Evolutionary conservation across 345 rosid genomes (phyloP).

Genomic region (Eucalyptus curtisii): DNA sequence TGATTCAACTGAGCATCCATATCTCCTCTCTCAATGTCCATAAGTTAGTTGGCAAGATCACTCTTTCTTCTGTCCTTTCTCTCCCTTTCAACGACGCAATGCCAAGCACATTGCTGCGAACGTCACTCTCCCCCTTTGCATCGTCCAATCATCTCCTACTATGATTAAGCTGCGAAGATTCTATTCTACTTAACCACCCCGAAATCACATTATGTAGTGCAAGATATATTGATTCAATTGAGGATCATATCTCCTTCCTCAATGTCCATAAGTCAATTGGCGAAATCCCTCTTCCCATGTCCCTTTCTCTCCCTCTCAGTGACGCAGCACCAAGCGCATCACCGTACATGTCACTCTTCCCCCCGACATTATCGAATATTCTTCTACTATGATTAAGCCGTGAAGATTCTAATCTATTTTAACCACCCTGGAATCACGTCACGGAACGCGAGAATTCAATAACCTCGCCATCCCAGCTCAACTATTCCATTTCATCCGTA

Average conservation of each 20-base stretch:
- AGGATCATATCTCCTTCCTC: neutral
- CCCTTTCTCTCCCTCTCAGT: neutral
- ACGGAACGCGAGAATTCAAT: fast-evolving
- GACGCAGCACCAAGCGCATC: neutral
- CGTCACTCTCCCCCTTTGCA: neutral
- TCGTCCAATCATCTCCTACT: neutral
- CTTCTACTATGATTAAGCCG: neutral
- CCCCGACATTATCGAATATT: neutral
- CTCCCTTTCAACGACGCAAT: neutral
- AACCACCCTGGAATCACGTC: neutral
- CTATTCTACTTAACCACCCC: neutral
- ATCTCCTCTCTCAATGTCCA: neutral
- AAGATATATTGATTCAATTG: neutral
- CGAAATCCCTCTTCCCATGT: neutral
- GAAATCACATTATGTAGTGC: neutral
- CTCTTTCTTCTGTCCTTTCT: neutral
- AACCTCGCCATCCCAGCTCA: fast-evolving
- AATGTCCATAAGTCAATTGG: neutral
- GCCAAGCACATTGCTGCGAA: neutral
- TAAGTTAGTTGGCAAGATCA: neutral
- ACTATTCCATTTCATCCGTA: neutral
- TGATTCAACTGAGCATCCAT: neutral
- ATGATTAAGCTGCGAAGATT: neutral
- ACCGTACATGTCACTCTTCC: neutral
- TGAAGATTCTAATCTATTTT: fast-evolving